Evolutionary conservation across 805 yeast species (phyloP).

Genomic region (Saccharomycopsis sp.): DNA sequence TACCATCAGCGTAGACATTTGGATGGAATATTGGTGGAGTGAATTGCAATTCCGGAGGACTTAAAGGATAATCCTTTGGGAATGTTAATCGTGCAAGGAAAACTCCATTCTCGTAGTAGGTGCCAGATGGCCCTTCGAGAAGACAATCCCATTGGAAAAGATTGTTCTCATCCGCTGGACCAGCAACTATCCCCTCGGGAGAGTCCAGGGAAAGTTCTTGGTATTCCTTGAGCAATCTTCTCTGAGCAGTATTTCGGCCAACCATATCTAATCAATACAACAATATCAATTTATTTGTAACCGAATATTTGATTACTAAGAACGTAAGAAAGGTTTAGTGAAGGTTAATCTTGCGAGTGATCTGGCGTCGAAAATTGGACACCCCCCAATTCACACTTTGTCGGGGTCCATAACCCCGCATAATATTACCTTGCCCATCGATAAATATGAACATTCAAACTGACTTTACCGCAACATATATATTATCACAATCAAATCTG

Average conservation of each 20-base stretch:
- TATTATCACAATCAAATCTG: too few species aligned
- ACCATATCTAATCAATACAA: too few species aligned
- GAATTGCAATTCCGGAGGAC: constrained; percentile 72
- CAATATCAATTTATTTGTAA: too few species aligned
- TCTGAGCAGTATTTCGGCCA: constrained; percentile 71
- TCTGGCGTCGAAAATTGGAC: too few species aligned
- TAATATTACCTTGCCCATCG: too few species aligned
- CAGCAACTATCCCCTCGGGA: constrained; percentile 94
- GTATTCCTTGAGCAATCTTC: constrained; percentile 79
- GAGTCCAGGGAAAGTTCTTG: constrained; percentile 80
- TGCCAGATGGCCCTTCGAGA: constrained; percentile 75
- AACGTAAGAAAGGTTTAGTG: too few species aligned
- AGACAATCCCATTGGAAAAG: constrained; percentile 79
- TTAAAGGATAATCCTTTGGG: constrained; percentile 75
- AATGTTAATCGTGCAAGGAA: constrained; percentile 68
- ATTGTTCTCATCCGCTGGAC: constrained; percentile 72
- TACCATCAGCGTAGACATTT: constrained; percentile 88
- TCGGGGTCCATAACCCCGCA: too few species aligned
- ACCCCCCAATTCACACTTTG: too few species aligned
- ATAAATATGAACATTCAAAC: too few species aligned
- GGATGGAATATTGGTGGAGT: constrained; percentile 87
- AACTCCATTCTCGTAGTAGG: constrained; percentile 84
- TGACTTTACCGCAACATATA: too few species aligned
- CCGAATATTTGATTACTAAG: too few species aligned
- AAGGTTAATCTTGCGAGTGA: too few species aligned